Evolutionary conservation across 345 rosid species (phyloP).

Genomic region (Eucalyptus pauciflora): DNA sequence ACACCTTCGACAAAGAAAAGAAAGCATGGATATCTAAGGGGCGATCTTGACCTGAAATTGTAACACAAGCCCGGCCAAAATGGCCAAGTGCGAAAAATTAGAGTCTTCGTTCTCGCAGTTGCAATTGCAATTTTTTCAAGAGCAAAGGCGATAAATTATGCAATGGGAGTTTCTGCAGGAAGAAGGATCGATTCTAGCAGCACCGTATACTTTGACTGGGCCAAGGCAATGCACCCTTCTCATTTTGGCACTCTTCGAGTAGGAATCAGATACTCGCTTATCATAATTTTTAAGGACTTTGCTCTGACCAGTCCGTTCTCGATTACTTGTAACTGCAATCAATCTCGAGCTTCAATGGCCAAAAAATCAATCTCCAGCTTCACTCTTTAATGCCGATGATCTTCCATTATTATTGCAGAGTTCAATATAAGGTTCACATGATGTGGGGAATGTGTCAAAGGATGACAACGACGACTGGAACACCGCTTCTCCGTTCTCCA

Average conservation of each 20-base stretch:
- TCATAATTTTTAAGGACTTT: background rate
- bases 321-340: background rate
- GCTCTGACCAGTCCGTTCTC: background rate
- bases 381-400: background rate
- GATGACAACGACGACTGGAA: conserved; percentile 12
- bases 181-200: background rate
- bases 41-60: background rate
- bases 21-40: background rate
- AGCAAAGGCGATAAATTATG: accelerated
- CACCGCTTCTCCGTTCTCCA: background rate
- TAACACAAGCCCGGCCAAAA: background rate
- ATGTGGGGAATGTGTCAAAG: conserved; percentile 20
- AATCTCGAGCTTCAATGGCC: background rate
- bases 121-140: background rate
- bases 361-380: background rate
- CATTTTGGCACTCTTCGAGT: accelerated
- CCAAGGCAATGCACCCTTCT: background rate
- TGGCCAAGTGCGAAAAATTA: background rate
- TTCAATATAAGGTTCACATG: conserved; percentile 17
- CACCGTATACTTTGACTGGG: accelerated
- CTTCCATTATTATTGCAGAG: background rate
- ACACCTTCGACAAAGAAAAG: background rate
- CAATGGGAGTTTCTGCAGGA: background rate
- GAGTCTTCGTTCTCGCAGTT: background rate
- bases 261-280: background rate